phyloP scores from a whole-genome alignment of 306 rosid species.

The Prunus mume region DNA sequence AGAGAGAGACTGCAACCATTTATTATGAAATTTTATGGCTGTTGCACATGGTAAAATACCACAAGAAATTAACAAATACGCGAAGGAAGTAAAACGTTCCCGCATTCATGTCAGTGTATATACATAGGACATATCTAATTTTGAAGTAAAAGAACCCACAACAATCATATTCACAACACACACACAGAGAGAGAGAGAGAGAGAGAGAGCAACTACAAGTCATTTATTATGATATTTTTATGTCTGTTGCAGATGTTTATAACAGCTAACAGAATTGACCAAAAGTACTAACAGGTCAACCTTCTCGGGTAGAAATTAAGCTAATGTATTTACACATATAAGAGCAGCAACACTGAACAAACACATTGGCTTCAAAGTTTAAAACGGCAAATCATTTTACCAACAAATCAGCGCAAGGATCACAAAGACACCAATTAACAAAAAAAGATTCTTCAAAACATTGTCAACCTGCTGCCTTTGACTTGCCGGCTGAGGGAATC shows the following conservation, averaged over 20 bases:
- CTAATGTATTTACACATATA: constrained; percentile 47
- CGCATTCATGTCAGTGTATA: background rate
- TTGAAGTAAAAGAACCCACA: background rate
- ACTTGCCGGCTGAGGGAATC: constrained; percentile 42
- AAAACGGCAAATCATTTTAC: constrained; percentile 24
- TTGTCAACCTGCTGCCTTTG: constrained; percentile 70
- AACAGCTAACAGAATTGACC: constrained; percentile 22
- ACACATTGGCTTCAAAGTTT: background rate
- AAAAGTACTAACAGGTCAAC: constrained; percentile 12
- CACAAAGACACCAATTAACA: constrained; percentile 68
- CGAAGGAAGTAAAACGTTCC: background rate
- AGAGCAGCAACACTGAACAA: constrained; percentile 2
- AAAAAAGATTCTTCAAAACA: constrained; percentile 69
- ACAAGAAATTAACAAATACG: background rate
- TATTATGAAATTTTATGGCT: too few species aligned
- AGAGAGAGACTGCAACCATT: too few species aligned
- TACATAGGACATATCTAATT: too few species aligned
- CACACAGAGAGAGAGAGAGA: background rate
- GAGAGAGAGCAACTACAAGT: background rate
- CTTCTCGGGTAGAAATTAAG: constrained; percentile 17
- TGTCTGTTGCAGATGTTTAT: constrained; percentile 18
- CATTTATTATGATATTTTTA: constrained; percentile 16
- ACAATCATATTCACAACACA: background rate
- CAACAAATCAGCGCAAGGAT: constrained; percentile 68
- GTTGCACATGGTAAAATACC: too few species aligned